Evolutionary conservation across 2,329 filamentous ascomycete species (phyloP), one percentile per base, ranked within the genome.

Genomic region (Cladosporium cucumerinum): DNA sequence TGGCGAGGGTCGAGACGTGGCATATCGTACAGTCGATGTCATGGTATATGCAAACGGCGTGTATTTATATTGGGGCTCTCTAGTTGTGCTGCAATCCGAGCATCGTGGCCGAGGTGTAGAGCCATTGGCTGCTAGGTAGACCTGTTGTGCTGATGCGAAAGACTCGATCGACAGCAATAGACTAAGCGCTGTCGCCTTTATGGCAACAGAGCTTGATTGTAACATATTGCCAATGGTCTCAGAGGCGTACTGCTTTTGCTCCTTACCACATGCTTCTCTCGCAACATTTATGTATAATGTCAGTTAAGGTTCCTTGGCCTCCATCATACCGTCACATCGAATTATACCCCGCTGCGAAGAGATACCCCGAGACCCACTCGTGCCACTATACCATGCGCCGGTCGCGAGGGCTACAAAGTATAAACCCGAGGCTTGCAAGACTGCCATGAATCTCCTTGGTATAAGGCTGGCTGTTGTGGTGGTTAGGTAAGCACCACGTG

Each of bases 11-110:
- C 72, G 66, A 3, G 77, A 74, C 1, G 75, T 79, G 6, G 78
- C 77, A 36, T 73, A 77, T 14, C 78, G 72, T 18, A 77, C 69
- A 2, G 78, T 80, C 58, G 78, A 52, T 4, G 76, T 78, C 65
- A 78, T 77, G 0, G 75, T 79, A 64, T 76, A 79, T 63, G 62
- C 73, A 69, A 68, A 77, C 74, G 10, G 67, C 67, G 60, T 76
- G 39, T 75, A 25, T 68, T 69, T 57, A 72, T 76, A 49, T 64
- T 67, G n/a, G 68, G 70, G 60, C 71, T 74, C 12, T 21, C 36
- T 18, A 34, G 49, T 30, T 23, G 49, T 30, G 67, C 69, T 23
- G 62, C 66, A 51, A 71, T 74, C 11, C 55, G 68, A 63, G 64
- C 75, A 78, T 66, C 74, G 72, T 25, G 74, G 68, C 28, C 70